phyloP scores from a whole-genome alignment of 768 basidiomycete genomes.

The Termitomyces sp. region DNA sequence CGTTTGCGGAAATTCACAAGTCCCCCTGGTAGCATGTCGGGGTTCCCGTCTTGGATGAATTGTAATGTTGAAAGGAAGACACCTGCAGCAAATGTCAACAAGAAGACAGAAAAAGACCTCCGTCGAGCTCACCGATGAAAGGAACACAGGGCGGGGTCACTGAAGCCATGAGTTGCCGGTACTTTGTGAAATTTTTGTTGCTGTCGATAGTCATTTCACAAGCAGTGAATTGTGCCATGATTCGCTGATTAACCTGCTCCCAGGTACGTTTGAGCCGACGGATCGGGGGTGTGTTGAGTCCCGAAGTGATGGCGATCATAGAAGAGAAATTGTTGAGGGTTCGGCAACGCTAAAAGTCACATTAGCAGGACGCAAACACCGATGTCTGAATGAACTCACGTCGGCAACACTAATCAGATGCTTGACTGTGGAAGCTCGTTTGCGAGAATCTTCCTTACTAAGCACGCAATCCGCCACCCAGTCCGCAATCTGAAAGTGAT shows the following conservation, averaged over 20 bases:
- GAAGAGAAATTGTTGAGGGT: conserved; percentile 90
- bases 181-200: conserved; percentile 92
- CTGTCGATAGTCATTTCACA: conserved; percentile 91
- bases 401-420: conserved; percentile 91
- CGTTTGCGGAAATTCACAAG: conserved; percentile 96
- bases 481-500: conserved; percentile 66
- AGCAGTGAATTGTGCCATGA: conserved; percentile 66
- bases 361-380: neutral
- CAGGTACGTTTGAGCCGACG: conserved; percentile 90
- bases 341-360: conserved; percentile 69
- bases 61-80: conserved; percentile 94
- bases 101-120: neutral
- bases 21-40: conserved; percentile 72
- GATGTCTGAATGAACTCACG: conserved; percentile 42
- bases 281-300: conserved; percentile 90
- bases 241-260: conserved; percentile 79
- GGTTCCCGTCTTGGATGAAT: conserved; percentile 97
- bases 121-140: conserved; percentile 71
- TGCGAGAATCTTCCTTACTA: conserved; percentile 74
- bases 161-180: conserved; percentile 76
- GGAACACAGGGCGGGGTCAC: conserved; percentile 94
- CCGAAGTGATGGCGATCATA: conserved; percentile 96
- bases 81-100: conserved; percentile 43
- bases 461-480: conserved; percentile 92
- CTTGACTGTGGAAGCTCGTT: conserved; percentile 78